Base-by-base conservation (phyloP, 2,329 filamentous ascomycete genomes). In the Bertia moriformis region DNA sequence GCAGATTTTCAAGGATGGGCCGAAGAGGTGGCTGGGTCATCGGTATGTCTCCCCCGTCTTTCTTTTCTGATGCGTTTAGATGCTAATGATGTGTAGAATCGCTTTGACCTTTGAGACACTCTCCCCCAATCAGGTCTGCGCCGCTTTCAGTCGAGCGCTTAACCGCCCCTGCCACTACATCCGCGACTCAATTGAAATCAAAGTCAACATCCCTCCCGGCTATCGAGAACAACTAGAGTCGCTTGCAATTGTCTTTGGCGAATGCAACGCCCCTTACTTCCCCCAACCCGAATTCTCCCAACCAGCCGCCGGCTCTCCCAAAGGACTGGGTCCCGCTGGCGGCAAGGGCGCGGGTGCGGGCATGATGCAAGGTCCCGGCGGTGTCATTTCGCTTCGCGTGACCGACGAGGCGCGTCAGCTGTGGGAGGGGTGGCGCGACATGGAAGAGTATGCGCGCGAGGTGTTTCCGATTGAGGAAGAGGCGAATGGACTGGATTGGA, bases 1-100 rank as follows among this genome's bases (percentile, higher is more conserved):
- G 42, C 75, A 79, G 52, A 71, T 80, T 40, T 76, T 79, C 61
- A 79, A 78, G 52, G 73, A 78, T 53, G 74, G 75, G 4, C 64
- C 71, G 12, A 67, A 67, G 51, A 71, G 68, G 51, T 80, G 74
- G 74, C 68, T 71, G 51, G 73, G 72, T 39, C 72, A 77, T 54
- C 65, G 73, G 74, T 78, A 60, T 57, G 68, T 33, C 14, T 35
- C 38, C 40, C 18, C 37, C 20, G 17, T 39, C n/a, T 18, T 20
- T 4, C 19, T 15, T 19, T 14, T 40, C 5, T 4, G 10, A 15
- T 10, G 14, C 19, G 14, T 3, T 4, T 47, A 45, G 39, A 38
- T 43, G 42, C 43, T 37, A 37, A 36, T 19, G n/a, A 37, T 24
- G 33, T 4, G 38, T 41, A 80, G 75, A 42, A 70, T 80, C 41